Conservation (phyloP, 345 rosid genomes). For the Linum usitatissimum region DNA sequence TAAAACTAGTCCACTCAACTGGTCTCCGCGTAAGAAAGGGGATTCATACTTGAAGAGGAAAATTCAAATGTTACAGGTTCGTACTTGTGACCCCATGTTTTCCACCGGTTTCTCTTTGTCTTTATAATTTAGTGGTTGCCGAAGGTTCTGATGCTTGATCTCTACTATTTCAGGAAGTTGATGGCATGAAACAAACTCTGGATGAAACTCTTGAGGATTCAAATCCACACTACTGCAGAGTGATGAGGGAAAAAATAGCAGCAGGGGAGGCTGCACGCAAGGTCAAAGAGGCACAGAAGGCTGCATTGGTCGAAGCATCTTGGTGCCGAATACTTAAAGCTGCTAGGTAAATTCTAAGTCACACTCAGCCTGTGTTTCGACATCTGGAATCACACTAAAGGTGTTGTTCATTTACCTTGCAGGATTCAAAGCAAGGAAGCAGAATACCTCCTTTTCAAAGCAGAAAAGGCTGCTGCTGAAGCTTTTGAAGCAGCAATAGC, state of each 20-base stretch:
- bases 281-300: conserved; percentile 86
- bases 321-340: conserved; percentile 86
- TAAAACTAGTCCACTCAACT: conserved; percentile 64
- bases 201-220: conserved; percentile 84
- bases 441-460: conserved; percentile 40
- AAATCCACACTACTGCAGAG: conserved; percentile 83
- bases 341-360: conserved; percentile 46
- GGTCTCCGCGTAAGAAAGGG: conserved; percentile 76
- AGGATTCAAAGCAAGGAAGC: conserved; percentile 80
- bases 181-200: conserved; percentile 81
- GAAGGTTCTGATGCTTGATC: neutral
- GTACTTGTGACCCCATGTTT: neutral
- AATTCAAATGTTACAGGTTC: conserved; percentile 84
- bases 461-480: conserved; percentile 70
- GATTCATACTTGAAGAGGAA: conserved; percentile 79
- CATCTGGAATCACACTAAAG: neutral
- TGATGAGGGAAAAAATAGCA: conserved; percentile 82
- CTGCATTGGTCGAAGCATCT: conserved; percentile 87
- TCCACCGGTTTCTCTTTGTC: neutral
- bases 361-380: neutral
- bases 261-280: conserved; percentile 73
- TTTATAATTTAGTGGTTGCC: neutral
- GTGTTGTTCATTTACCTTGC: conserved; percentile 7
- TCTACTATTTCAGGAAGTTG: conserved; percentile 49
- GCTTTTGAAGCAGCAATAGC: conserved; percentile 83